A percentile compares a stretch with the other conserved stretches of the same genome.
phyloP scores from a whole-genome alignment of 768 basidiomycete genomes.

The Asterophora lycoperdoides region DNA sequence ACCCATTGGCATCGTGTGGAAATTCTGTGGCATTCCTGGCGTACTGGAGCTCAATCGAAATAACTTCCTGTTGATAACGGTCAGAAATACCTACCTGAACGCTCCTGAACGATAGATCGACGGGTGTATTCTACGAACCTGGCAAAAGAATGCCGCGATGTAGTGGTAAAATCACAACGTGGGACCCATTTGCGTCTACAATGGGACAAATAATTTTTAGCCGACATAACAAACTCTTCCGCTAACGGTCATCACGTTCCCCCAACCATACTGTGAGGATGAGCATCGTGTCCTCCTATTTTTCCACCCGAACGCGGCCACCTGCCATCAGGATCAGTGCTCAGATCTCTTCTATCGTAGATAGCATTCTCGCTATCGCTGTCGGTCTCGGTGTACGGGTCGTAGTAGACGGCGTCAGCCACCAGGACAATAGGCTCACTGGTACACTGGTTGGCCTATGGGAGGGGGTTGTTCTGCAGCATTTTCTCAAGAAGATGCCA shows the following conservation, averaged over 20 bases:
- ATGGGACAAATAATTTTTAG: slow-evolving; percentile 12
- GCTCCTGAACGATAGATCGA: no score
- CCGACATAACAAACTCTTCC: slow-evolving; percentile 9
- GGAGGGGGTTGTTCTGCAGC: slow-evolving; percentile 54
- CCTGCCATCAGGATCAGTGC: slow-evolving; percentile 30
- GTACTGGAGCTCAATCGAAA: no score
- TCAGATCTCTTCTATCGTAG: slow-evolving; percentile 47
- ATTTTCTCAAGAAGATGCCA: slow-evolving; percentile 66
- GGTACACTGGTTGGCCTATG: slow-evolving; percentile 58
- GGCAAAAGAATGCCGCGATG: no score
- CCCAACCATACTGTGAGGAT: slow-evolving; percentile 16
- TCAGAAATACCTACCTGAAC: no score
- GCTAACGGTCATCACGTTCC: slow-evolving; percentile 12
- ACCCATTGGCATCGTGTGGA: no score
- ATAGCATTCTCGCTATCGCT: slow-evolving; percentile 64
- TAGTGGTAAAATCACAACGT: not conserved
- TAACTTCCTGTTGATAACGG: no score
- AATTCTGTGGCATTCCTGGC: no score
- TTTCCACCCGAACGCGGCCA: slow-evolving; percentile 26
- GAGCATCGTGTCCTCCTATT: slow-evolving; percentile 35
- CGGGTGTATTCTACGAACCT: no score
- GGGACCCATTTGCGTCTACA: slow-evolving; percentile 2
- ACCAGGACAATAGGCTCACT: slow-evolving; percentile 47
- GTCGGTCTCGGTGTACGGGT: slow-evolving; percentile 63
- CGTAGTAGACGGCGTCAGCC: slow-evolving; percentile 50